Base-by-base conservation (phyloP, 345 rosid genomes). In the Populus nigra region DNA sequence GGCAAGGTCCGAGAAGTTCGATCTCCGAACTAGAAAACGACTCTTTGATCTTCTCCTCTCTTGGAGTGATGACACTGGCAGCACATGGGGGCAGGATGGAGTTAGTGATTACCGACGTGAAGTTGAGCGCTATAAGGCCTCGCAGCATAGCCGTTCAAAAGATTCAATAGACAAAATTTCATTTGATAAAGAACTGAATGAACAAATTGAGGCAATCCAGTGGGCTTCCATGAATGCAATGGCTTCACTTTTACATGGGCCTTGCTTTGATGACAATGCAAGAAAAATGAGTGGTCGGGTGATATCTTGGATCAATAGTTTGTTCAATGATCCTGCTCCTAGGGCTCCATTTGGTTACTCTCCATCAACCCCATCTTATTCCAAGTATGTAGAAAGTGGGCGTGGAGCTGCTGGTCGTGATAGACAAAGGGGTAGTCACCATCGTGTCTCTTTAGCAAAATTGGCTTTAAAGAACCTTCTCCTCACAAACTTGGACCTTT, bases 201-300 rank as follows among this genome's bases (percentile, higher is more conserved):
- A 96, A 83, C 99, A 92, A 85, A 78, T 92, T 36, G 98, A 96
- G 89, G 93, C 96, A 70, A 91, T 92, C 69, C 99, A 96, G 84
- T 96, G 97, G 98, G 98, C 97, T 78, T 92, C 97, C 36, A 87
- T 92, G 95, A 91, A 90, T 90, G 98, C 99, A 61, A 91, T 96
- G 91, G 97, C 98, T 80, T 96, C 98, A 49, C 94, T 96, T 76
- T 86, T 96, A 69, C 91, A 96, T 83, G 99, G 99, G 57, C 93
- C 95, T 49, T 96, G 99, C 82, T 96, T 96, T 88, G 98, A 96
- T 83, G 99, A 96, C 86, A 93, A 91, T 88, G 97, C 98, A 29
- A 91, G 98, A 84, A 96, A 93, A 88, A 96, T 93, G 99, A 89
- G 95, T 81, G 99, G 99, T 73, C 87, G 98, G 77, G 92, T 96